Evolutionary conservation across 108 stramenopile species (phyloP).

Genomic region (Aurantiochytrium sp.): DNA sequence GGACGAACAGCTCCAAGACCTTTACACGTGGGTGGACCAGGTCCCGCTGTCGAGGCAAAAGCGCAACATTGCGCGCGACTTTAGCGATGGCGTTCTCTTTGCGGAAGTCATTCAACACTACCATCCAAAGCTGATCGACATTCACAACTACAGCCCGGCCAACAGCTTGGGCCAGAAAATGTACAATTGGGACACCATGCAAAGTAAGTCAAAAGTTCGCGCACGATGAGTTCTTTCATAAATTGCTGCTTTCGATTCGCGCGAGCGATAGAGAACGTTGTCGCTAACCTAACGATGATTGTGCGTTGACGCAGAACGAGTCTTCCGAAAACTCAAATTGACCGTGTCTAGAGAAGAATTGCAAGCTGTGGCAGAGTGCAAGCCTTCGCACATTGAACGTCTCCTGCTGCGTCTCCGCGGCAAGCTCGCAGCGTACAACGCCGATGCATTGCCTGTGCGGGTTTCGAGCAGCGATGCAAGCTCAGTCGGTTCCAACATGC

Average conservation of each 20-base stretch:
- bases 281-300: neutral
- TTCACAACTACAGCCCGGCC: slow-evolving; percentile 59
- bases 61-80: slow-evolving; percentile 58
- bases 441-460: neutral
- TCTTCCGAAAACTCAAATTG: neutral
- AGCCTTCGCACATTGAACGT: slow-evolving; percentile 45
- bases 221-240: too few species aligned
- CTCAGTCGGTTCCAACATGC: neutral
- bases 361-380: slow-evolving; percentile 41
- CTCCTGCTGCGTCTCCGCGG: slow-evolving; percentile 39
- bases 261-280: slow-evolving; percentile 20
- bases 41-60: slow-evolving; percentile 59
- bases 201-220: slow-evolving; percentile 4
- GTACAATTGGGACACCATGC: slow-evolving; percentile 59
- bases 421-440: slow-evolving; percentile 25
- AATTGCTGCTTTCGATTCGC: slow-evolving; percentile 24
- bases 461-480: neutral
- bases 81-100: slow-evolving; percentile 55
- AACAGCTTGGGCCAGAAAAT: slow-evolving; percentile 49
- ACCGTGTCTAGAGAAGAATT: slow-evolving; percentile 26
- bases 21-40: slow-evolving; percentile 61
- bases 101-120: slow-evolving; percentile 60
- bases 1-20: slow-evolving; percentile 34
- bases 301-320: neutral
- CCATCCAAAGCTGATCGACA: slow-evolving; percentile 55